Base-by-base conservation (phyloP, 78 protist genomes). In the Polysphondylium violaceum region DNA sequence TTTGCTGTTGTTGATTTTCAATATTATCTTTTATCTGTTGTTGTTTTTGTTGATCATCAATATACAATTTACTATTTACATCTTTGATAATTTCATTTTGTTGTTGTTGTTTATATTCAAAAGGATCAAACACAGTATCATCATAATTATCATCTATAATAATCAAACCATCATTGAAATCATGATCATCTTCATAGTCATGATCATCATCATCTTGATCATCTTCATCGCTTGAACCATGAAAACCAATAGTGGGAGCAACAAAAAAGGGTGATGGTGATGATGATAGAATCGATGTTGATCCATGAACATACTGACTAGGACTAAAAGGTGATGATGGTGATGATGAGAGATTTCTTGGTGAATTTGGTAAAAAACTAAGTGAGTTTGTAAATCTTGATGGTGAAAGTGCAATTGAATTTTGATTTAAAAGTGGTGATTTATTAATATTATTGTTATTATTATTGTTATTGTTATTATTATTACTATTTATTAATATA, bases 251-350 rank as follows among this genome's bases (percentile, higher is more conserved):
- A 1, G n/a, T n/a, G n/a, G 78, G 78, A 21, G 78, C 60, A 25
- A 64, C 41, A 51, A 65, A 68, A 31, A 79, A 79, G 35, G 89
- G 89, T 16, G 69, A 67, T 44, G 76, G 89, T 19, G 76, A 79
- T 44, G 67, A 50, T 9, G 87, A 77, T 3, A 77, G 61, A 33
- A 77, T 61, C 5, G 85, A 56, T 4, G 38, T 2, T 3, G 68
- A 16, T 31, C 53, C 53, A 50, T 19, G 27, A 2, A 19, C 56
- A 14, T 19, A 50, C 12, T 14, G 56, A 61, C 69, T 40, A 61
- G 89, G 89, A 11, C 89, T 79, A 55, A 79, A 79, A n/a, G 89
- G 89, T 53, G 77, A 64, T 0, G 68, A 55, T 36, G 89, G 89
- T 12, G 85, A 75, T 19, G 89, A 56, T 12, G 58, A 23, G 9